Percentiles rank a stretch among this genome's conserved stretches.
phyloP scores from a whole-genome alignment of 2,329 filamentous ascomycete genomes.

The Phaeomoniella chlamydospora region DNA sequence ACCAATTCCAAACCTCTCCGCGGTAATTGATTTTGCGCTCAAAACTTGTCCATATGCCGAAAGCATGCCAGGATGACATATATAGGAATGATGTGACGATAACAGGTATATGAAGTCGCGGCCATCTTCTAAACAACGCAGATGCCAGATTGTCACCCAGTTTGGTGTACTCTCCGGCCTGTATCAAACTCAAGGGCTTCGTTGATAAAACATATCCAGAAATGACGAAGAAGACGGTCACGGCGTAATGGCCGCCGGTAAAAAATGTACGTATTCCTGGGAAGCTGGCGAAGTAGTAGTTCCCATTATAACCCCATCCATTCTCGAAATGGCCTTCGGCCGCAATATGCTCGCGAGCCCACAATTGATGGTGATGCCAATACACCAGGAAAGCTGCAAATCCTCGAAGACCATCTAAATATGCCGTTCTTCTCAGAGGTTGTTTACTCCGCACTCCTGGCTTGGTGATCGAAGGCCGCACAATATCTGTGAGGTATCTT shows the following conservation, averaged over 20 bases:
- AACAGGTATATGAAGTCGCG: conserved; percentile 36
- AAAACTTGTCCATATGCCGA: conserved; percentile 31
- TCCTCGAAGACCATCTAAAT: conserved; percentile 50
- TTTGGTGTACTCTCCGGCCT: conserved; percentile 21
- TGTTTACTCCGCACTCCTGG: not conserved
- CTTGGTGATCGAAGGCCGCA: conserved; percentile 8
- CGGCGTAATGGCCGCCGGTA: conserved; percentile 46
- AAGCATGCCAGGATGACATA: conserved; percentile 37
- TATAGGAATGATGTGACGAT: conserved; percentile 40
- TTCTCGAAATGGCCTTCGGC: conserved; percentile 34
- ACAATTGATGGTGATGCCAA: conserved; percentile 44
- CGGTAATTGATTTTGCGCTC: conserved; percentile 24
- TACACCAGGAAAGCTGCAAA: conserved; percentile 55
- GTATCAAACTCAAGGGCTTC: conserved; percentile 29
- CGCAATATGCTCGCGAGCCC: conserved; percentile 38
- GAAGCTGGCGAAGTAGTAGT: conserved; percentile 36
- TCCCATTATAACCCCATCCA: conserved; percentile 34
- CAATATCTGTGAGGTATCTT: conserved; percentile 8
- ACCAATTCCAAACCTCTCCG: conserved; percentile 38
- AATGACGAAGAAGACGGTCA: conserved; percentile 37
- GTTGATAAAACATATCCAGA: conserved; percentile 37
- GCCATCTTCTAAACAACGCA: conserved; percentile 35
- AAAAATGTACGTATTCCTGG: conserved; percentile 47
- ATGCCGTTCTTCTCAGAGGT: conserved; percentile 38
- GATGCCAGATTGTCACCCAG: conserved; percentile 30